Evolutionary conservation across 257 asterid genomes (phyloP).

Genomic region (Thymus quinquecostatus): DNA sequence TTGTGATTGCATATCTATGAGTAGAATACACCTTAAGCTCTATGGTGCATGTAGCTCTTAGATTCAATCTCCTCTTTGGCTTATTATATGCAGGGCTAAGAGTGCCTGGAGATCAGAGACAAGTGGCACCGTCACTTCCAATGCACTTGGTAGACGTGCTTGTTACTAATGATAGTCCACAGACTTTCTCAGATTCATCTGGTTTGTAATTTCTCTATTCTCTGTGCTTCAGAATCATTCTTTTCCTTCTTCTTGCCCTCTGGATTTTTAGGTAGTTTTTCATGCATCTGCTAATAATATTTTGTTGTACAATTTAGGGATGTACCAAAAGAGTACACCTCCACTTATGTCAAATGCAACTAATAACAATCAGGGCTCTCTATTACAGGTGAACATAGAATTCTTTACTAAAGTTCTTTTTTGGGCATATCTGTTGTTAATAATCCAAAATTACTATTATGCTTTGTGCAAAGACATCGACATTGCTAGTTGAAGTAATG

Average conservation of each 20-base stretch:
- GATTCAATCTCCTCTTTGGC: conserved; percentile 3
- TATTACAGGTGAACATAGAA: conserved; percentile 62
- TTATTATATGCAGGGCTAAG: conserved; percentile 61
- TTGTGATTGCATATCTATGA: conserved; percentile 6
- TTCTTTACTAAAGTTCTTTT: conserved; percentile 20
- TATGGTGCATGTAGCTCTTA: not conserved
- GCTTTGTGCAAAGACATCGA: conserved; percentile 4
- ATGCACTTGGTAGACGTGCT: conserved; percentile 83
- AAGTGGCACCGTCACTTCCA: conserved; percentile 80
- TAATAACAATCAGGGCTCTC: conserved; percentile 63
- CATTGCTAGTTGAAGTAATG: conserved; percentile 1
- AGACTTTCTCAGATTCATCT: conserved; percentile 71
- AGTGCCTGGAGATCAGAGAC: conserved; percentile 84
- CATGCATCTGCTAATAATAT: conserved; percentile 25
- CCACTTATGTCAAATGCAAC: conserved; percentile 64
- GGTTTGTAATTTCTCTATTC: conserved; percentile 45
- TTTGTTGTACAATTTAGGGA: conserved; percentile 52
- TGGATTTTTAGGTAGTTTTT: conserved; percentile 19
- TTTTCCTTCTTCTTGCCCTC: not conserved
- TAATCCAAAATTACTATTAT: conserved; percentile 4
- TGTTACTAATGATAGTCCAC: conserved; percentile 50
- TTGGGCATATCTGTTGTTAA: conserved; percentile 5
- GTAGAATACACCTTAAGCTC: conserved; percentile 10
- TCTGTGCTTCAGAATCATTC: conserved; percentile 19
- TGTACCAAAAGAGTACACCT: conserved; percentile 87